Evolutionary conservation across 2,329 filamentous ascomycete genomes (phyloP), one percentile per base, ranked within the genome.

Genomic region (Diaporthe sp.): DNA sequence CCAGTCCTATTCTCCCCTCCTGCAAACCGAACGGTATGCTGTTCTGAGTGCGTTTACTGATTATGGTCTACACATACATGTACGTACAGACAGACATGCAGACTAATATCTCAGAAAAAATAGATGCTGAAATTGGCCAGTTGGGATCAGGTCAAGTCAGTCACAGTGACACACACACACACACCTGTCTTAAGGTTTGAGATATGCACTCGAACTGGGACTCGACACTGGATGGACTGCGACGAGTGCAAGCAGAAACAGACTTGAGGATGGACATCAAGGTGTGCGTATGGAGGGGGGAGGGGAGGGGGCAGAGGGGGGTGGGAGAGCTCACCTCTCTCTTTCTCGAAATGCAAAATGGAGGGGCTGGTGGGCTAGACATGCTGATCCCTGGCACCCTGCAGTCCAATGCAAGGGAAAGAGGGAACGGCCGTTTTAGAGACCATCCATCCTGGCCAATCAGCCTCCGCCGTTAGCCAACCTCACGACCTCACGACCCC

Each of bases 401-500:
- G 42, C 40, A 40, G 42, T 45, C 72, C 72, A 64, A 71, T 71
- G 72, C 55, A 74, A 71, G 58, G 66, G 68, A 67, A 55, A 52
- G 22, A 55, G 72, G 30, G 55, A 52, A 42, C 55, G 64, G 47
- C 50, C 67, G 57, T 64, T 74, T 54, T 71, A 55, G 35, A 54
- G 47, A 33, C 73, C 47, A 9, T 12, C 15, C 10, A 1, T 22
- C 13, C n/a, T 17, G 17, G 35, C 73, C 73, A 74, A 74, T 74
- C 73, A 74, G 10, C 38, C 22, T 58, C 61, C 9, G 10, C 30
- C 35, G 2, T 15, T 19, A 28, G 15, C 40, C n/a, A 28, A 33
- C 35, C 25, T n/a, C 28, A 28, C 45, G 40, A 55, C 58, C 57
- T 17, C 57, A 42, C 68, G 2, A 8, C 55, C 33, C 66, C 58